phyloP scores from a whole-genome alignment of 2,329 filamentous ascomycete genomes.

The Alternaria longipes region DNA sequence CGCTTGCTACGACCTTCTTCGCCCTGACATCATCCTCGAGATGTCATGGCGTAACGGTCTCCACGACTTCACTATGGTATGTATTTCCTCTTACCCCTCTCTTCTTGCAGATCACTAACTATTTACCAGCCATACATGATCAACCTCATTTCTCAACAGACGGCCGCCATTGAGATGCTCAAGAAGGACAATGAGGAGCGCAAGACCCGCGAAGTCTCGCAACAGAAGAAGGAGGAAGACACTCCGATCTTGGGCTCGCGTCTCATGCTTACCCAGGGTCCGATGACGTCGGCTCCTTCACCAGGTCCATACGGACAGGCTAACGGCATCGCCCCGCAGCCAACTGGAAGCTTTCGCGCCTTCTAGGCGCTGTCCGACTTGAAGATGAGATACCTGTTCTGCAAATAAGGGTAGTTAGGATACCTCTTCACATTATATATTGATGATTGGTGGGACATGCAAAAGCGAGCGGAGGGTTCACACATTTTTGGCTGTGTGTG shows the following conservation, averaged over 20 bases:
- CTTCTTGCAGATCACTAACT: constrained; percentile 8
- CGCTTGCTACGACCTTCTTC: constrained; percentile 96
- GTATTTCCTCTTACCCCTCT: constrained; percentile 18
- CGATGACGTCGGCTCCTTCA: constrained; percentile 65
- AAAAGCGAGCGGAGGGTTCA: constrained; percentile 35
- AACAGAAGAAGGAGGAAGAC: constrained; percentile 90
- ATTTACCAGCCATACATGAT: constrained; percentile 84
- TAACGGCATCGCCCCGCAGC: constrained; percentile 89
- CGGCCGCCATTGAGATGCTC: constrained; percentile 80
- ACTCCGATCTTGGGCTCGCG: constrained; percentile 91
- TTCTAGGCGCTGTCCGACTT: constrained; percentile 36
- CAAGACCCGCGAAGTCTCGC: constrained; percentile 74
- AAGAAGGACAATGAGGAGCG: constrained; percentile 97
- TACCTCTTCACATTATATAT: constrained; percentile 34
- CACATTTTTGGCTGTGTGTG: constrained; percentile 28
- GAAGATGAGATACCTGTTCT: background rate
- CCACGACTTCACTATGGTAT: constrained; percentile 90
- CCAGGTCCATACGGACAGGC: constrained; percentile 78
- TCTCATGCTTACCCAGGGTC: constrained; percentile 95
- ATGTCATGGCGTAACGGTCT: constrained; percentile 96
- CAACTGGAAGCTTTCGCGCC: constrained; percentile 69
- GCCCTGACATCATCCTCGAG: constrained; percentile 90
- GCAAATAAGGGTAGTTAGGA: background rate
- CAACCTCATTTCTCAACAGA: constrained; percentile 94
- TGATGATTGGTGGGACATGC: constrained; percentile 34